Base-by-base conservation (phyloP, 2,329 filamentous ascomycete genomes). In the Paraphaeosphaeria minitans region DNA sequence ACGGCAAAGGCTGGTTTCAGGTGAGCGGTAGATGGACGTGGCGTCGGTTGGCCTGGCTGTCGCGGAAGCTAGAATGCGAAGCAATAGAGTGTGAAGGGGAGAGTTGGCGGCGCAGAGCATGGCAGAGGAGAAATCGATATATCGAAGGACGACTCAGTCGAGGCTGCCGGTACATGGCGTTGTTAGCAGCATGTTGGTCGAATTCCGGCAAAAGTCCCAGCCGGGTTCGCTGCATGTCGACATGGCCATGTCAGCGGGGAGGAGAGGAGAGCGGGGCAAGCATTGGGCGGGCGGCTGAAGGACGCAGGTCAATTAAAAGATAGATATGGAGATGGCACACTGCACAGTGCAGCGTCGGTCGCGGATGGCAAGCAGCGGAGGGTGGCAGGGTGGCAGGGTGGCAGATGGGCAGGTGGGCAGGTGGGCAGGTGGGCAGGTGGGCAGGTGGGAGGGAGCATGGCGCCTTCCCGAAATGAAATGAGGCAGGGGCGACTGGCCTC, bases 401-500 rank as follows among this genome's bases (percentile, higher is more conserved):
- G 51, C 57, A 45, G 58, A 54, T 58, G 63, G 60, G 53, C n/a
- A n/a, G n/a, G n/a, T n/a, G n/a, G 43, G 57, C 53, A 56, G 39
- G 47, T 47, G 29, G 53, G 35, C 54, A 56, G 19, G 41, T 4
- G 7, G 41, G 51, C 57, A 45, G 58, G 56, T 58, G 63, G 60
- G 53, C n/a, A n/a, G 53, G 62, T 56, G 60, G 60, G 61, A 66
- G 63, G 60, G 61, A 62, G 56, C 55, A 53, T 59, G 42, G 62
- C 60, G 62, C 61, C 62, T 63, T 64, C 61, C 50, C 47, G 58
- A 58, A 66, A 67, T 69, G 66, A 66, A 59, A 27, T 37, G 48
- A 41, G 45, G 45, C 58, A 56, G 55, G 50, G 49, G 39, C 61
- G 53, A 43, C 52, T 4, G 37, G 37, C 14, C 16, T 39, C 37